Evolutionary conservation across 805 yeast genomes (phyloP).

Genomic region (Metschnikowia peoriensis): DNA sequence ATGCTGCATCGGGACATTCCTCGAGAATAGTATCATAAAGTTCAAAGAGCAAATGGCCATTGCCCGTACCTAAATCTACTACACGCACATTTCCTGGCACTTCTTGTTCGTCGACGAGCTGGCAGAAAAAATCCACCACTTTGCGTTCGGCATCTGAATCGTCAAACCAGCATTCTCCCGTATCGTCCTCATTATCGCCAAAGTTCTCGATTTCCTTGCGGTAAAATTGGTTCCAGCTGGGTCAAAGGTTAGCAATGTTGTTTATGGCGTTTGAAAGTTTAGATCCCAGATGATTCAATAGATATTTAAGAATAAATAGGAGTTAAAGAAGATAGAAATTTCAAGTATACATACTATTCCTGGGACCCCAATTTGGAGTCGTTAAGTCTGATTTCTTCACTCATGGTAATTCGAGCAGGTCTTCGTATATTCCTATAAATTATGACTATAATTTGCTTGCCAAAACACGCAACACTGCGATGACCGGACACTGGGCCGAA

Average conservation of each 20-base stretch:
- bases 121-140: slow-evolving; percentile 69
- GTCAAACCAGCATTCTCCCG: slow-evolving; percentile 96
- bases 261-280: background rate
- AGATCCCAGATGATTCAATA: background rate
- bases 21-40: slow-evolving; percentile 62
- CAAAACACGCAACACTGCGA: background rate
- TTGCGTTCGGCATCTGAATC: slow-evolving; percentile 91
- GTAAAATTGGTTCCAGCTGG: slow-evolving; percentile 86
- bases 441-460: background rate
- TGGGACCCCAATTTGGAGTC: slow-evolving; percentile 84
- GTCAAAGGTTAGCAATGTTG: slow-evolving; percentile 17
- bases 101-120: slow-evolving; percentile 23
- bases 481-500: background rate
- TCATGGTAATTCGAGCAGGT: background rate
- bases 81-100: slow-evolving; percentile 34
- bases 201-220: slow-evolving; percentile 70
- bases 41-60: slow-evolving; percentile 83
- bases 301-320: background rate
- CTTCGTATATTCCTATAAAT: background rate
- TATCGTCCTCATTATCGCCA: slow-evolving; percentile 69
- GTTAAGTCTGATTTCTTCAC: slow-evolving; percentile 48
- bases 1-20: slow-evolving; percentile 36
- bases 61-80: slow-evolving; percentile 92
- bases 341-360: slow-evolving; percentile 52
- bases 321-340: background rate